Evolutionary conservation across 2,329 filamentous ascomycete genomes (phyloP).

Genomic region (Claviceps pusilla): DNA sequence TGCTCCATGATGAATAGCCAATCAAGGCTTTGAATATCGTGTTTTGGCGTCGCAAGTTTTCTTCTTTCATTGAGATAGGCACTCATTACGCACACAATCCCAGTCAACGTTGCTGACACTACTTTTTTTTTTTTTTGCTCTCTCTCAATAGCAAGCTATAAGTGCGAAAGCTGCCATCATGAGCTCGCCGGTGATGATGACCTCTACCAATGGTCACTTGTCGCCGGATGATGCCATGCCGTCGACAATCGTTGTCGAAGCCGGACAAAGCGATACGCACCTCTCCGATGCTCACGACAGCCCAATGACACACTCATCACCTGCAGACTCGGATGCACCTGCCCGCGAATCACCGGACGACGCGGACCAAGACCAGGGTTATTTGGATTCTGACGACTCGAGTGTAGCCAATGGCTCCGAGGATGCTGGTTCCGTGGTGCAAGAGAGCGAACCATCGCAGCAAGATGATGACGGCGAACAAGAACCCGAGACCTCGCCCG

Average conservation of each 20-base stretch:
- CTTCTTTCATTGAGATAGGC: constrained; percentile 10
- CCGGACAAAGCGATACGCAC: constrained; percentile 45
- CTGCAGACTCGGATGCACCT: constrained; percentile 25
- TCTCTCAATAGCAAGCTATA: constrained; percentile 32
- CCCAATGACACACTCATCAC: constrained; percentile 31
- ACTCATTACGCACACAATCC: constrained; percentile 5
- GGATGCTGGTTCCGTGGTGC: constrained; percentile 65
- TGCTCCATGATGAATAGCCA: constrained; percentile 15
- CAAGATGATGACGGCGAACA: constrained; percentile 33
- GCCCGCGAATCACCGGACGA: constrained; percentile 27
- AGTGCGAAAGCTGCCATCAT: constrained; percentile 48
- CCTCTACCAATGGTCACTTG: constrained; percentile 52
- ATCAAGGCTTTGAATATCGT: constrained; percentile 5
- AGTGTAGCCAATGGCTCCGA: constrained; percentile 44
- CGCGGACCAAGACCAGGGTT: constrained; percentile 23
- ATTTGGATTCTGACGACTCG: constrained; percentile 32
- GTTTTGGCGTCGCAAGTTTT: constrained; percentile 17
- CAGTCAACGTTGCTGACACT: constrained; percentile 19
- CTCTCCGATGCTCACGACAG: constrained; percentile 56
- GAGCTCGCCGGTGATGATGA: constrained; percentile 45
- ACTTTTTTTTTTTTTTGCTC: constrained; percentile 12
- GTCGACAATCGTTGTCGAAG: constrained; percentile 23
- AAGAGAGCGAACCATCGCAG: constrained; percentile 34
- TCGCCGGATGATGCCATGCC: constrained; percentile 36
- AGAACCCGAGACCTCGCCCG: constrained; percentile 53